Evolutionary conservation across 2,329 filamentous ascomycete species (phyloP), one percentile per base, ranked within the genome.

Genomic region (Pestalotiopsis sp.): DNA sequence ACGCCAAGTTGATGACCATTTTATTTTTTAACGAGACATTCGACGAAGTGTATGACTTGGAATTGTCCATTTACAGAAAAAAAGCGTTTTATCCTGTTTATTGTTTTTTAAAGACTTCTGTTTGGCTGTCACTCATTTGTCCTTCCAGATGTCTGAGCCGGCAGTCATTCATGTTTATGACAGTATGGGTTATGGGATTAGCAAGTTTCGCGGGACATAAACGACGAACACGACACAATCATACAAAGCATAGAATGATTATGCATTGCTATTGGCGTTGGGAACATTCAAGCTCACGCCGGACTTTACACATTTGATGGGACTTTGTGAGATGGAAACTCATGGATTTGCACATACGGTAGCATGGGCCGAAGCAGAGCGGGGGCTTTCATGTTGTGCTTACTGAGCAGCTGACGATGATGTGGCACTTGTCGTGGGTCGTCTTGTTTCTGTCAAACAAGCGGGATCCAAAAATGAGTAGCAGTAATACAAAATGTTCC

Each of bases 41-140:
- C 75, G 71, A 78, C 71, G 76, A 78, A 67, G 60, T 78, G 76
- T 77, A 78, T 76, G 77, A 78, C 74, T 72, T 75, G 71, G 66
- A 71, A 73, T 71, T 64, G 48, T 68, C 59, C 60, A 62, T 48
- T 20, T 55, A 30, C 57, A 73, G 30, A 35, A 68, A 68, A 76
- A 76, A 78, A 74, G 71, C 74, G 69, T 69, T 71, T 44, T 20
- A 67, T 70, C 68, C 70, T 58, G 55, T n/a, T 59, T 59, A 35
- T 38, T 30, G 24, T 62, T 66, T 56, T 66, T 30, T 7, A 26
- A 55, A 35, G 48, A 65, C 56, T 62, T 68, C 65, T 68, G 71
- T 73, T 73, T 76, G 75, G 73, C 74, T 70, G 59, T 67, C 67
- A 9, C 52, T 69, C 26, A 66, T 63, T 35, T 70, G 44, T 52